A percentile compares a stretch with the other conserved stretches of the same genome.
These are phyloP conservation scores for Schrenkiella parvula DNA, from an alignment of 345 rosid species.

Conservation along the genomic window DNA sequence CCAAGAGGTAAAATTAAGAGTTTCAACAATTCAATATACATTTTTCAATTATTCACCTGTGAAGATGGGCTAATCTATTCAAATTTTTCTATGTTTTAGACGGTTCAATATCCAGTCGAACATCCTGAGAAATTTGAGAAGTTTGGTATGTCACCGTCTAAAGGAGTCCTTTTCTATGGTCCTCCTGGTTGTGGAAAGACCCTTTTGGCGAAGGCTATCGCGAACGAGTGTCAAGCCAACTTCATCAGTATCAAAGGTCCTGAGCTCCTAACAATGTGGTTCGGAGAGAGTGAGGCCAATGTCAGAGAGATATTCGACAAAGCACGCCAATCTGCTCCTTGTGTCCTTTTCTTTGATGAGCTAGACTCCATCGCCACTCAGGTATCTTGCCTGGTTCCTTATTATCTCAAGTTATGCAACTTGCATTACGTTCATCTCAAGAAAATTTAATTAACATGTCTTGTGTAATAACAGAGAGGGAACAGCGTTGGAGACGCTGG, in stretches of 20 bases:
- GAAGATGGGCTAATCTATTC: neutral
- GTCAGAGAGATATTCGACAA: constrained; percentile 74
- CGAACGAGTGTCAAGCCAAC: constrained; percentile 71
- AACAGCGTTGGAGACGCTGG: constrained; percentile 62
- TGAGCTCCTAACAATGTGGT: constrained; percentile 75
- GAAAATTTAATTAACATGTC: too few species aligned
- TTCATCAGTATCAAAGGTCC: constrained; percentile 73
- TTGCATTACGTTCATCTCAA: too few species aligned
- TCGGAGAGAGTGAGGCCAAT: constrained; percentile 78
- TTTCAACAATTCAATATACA: neutral
- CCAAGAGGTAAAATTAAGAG: constrained; percentile 47
- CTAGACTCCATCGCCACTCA: constrained; percentile 77
- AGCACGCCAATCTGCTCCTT: constrained; percentile 64
- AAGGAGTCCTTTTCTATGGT: constrained; percentile 70
- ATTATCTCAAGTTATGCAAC: too few species aligned
- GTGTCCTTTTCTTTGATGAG: constrained; percentile 80
- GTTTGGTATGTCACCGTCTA: constrained; percentile 79
- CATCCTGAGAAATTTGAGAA: constrained; percentile 78
- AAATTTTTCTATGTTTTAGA: constrained; percentile 29
- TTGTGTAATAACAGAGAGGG: constrained; percentile 52
- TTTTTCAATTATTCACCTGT: neutral
- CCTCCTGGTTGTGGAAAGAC: constrained; percentile 76
- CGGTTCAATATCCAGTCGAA: constrained; percentile 82
- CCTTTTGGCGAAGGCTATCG: constrained; percentile 64
- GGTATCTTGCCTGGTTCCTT: constrained; percentile 30